phyloP scores from a whole-genome alignment of 805 yeast species.

The Wickerhamomyces chambardii region DNA sequence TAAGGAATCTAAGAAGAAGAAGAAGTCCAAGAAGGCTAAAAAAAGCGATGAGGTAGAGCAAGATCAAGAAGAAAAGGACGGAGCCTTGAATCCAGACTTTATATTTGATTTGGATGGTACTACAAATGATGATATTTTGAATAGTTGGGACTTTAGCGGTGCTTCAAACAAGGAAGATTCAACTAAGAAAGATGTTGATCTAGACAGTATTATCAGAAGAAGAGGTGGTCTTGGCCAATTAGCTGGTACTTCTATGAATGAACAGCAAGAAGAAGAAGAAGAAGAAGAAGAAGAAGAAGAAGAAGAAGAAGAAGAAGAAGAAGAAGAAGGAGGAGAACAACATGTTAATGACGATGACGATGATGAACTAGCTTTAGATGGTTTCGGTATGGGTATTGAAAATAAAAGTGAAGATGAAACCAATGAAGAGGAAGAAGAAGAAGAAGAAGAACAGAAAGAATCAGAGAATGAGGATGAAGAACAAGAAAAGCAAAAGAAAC shows the following conservation, averaged over 20 bases:
- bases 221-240: conserved; percentile 69
- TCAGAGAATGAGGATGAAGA: conserved; percentile 23
- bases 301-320: conserved; percentile 20
- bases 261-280: conserved; percentile 33
- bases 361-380: conserved; percentile 37
- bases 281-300: conserved; percentile 22
- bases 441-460: conserved; percentile 23
- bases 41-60: conserved; percentile 12
- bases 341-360: conserved; percentile 20
- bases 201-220: conserved; percentile 79
- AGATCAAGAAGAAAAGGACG: conserved; percentile 30
- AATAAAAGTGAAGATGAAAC: conserved; percentile 23
- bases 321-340: conserved; percentile 19
- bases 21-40: conserved; percentile 14
- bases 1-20: conserved; percentile 13
- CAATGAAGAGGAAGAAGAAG: conserved; percentile 17
- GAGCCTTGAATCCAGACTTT: conserved; percentile 67
- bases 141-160: conserved; percentile 81
- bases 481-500: too few species aligned
- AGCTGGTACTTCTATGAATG: conserved; percentile 34
- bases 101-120: conserved; percentile 58
- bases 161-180: conserved; percentile 22
- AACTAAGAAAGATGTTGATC: conserved; percentile 63
- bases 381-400: conserved; percentile 28
- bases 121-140: conserved; percentile 36